A percentile compares a stretch with the other conserved stretches of the same genome.
phyloP scores from a whole-genome alignment of 148 eudicot species.

The Heliosperma pusillum region DNA sequence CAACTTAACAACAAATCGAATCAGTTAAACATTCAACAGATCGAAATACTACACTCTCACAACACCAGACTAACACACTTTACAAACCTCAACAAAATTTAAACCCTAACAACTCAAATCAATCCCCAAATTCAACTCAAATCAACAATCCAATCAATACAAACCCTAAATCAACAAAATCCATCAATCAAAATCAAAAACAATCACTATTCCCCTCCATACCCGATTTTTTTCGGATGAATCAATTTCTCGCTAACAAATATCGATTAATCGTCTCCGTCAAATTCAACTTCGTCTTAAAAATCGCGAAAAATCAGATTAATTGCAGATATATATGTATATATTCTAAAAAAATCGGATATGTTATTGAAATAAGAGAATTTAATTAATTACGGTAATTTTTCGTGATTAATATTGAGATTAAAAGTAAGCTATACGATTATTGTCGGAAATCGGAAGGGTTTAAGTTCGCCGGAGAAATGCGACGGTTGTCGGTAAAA shows the following conservation, averaged over 20 bases:
- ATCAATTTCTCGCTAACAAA: not conserved
- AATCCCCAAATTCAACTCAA: slow-evolving; percentile 30
- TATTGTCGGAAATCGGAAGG: not conserved
- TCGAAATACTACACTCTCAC: slow-evolving; percentile 31
- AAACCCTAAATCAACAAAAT: not conserved
- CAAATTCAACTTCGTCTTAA: not conserved
- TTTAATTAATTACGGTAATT: not conserved
- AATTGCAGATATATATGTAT: not conserved
- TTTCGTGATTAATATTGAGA: not conserved
- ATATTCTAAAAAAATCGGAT: not conserved
- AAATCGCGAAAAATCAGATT: not conserved
- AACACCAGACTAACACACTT: slow-evolving; percentile 16
- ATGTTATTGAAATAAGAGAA: not conserved
- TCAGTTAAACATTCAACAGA: slow-evolving; percentile 32
- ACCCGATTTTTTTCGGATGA: not conserved
- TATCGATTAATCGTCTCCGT: not conserved
- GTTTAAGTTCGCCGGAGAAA: slow-evolving; percentile 17
- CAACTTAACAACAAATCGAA: slow-evolving; percentile 17
- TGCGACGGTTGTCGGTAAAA: slow-evolving; percentile 16
- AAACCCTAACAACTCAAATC: slow-evolving; percentile 26
- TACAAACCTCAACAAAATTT: slow-evolving; percentile 19
- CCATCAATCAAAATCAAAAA: slow-evolving; percentile 8
- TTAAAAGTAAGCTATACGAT: not conserved
- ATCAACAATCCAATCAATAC: not conserved
- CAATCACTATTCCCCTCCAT: slow-evolving; percentile 3